Evolutionary conservation across 352 stramenopile species (phyloP), one percentile per base, ranked within the genome.

Genomic region (Globisporangium acanthophoron): DNA sequence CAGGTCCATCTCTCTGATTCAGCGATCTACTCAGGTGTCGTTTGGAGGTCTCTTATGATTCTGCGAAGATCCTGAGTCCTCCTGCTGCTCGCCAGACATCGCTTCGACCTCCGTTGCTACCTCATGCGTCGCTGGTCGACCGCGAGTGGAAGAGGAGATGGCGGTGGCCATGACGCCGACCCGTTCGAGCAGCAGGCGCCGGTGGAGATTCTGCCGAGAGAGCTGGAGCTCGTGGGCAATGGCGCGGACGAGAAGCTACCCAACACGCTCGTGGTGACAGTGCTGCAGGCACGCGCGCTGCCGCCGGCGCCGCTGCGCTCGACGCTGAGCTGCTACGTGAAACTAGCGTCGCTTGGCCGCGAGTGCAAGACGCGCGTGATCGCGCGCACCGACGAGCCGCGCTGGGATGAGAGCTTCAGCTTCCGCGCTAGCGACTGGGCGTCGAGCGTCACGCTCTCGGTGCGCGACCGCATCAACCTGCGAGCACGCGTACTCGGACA

Each of bases 331-430:
- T 84, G 73, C 55, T 90, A 92, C 54, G 81, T 88, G 47, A 90
- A 90, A 61, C 67, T 92, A 16, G 61, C 77, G 5, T 90, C 80
- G 0, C 57, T 88, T 0, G 80, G 80, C 0, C 61, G 71, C 9
- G 82, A 90, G 65, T 71, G 71, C 66, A 90, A 89, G 74, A 90
- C 82, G 4, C 85, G 71, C 52, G 66, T 88, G n/a, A 74, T 86
- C 44, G 71, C 66, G 12, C 87, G 78, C 64, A 88, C 56, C 24
- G 62, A 78, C 35, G 80, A 89, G 52, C 82, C 82, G 18, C 67
- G 64, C 45, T 92, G 82, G 82, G 86, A 90, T 56, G 82, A 92
- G 66, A 80, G 75, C 3, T 92, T 90, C 46, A 80, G 64, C 39
- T 90, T 92, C 59, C 78, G 78, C 56, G 77, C 80, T 0, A 55